Conservation (phyloP, 108 stramenopile species). For the Schizochytrium sp. region DNA sequence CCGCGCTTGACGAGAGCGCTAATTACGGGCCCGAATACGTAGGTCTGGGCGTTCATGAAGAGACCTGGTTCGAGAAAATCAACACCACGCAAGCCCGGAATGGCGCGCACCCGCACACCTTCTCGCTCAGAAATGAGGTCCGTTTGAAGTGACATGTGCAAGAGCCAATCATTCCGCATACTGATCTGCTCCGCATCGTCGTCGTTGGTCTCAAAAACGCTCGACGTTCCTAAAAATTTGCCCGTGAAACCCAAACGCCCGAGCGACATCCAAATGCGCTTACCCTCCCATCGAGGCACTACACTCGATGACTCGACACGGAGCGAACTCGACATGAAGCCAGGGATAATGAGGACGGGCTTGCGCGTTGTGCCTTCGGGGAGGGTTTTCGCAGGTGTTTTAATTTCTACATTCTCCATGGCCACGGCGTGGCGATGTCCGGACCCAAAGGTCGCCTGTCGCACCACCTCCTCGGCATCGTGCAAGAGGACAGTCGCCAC, state of each 20-base stretch:
- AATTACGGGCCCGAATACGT: slow-evolving; percentile 42
- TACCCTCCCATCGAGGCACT: slow-evolving; percentile 25
- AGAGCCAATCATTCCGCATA: slow-evolving; percentile 18
- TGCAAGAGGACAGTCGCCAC: too few species aligned
- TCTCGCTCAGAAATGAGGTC: slow-evolving; percentile 27
- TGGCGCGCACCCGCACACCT: slow-evolving; percentile 32
- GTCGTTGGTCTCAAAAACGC: neutral
- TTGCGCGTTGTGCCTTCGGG: slow-evolving; percentile 7
- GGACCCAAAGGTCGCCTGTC: too few species aligned
- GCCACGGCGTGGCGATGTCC: too few species aligned
- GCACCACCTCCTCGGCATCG: too few species aligned
- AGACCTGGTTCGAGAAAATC: slow-evolving; percentile 36
- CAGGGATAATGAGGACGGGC: slow-evolving; percentile 46
- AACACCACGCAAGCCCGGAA: slow-evolving; percentile 34
- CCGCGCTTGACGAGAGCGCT: slow-evolving; percentile 13
- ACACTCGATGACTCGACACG: slow-evolving; percentile 27
- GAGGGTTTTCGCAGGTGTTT: neutral
- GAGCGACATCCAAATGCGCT: slow-evolving; percentile 41
- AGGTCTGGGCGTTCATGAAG: slow-evolving; percentile 24
- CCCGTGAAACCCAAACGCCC: slow-evolving; percentile 20
- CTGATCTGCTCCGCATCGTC: slow-evolving; percentile 23
- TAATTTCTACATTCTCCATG: too few species aligned
- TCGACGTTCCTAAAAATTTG: slow-evolving; percentile 24
- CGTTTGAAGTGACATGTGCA: slow-evolving; percentile 24
- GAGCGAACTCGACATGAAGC: slow-evolving; percentile 43